phyloP scores from a whole-genome alignment of 2,329 filamentous ascomycete genomes.

The Raffaelea ambrosiae region DNA sequence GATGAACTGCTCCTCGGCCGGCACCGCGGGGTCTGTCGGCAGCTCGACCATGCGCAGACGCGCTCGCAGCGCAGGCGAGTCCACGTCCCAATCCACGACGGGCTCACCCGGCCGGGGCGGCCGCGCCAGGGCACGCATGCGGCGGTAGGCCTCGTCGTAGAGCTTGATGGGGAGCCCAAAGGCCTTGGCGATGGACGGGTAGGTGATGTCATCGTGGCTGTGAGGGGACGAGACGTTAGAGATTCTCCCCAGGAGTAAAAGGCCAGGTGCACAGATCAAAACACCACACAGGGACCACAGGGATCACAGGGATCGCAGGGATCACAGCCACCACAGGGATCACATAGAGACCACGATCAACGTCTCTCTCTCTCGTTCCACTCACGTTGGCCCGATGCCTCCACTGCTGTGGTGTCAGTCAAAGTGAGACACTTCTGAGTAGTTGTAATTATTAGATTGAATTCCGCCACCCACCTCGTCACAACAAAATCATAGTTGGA shows the following conservation, averaged over 20 bases:
- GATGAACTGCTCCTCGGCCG: conserved; percentile 62
- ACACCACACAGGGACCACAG: too few species aligned
- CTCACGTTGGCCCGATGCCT: conserved; percentile 90
- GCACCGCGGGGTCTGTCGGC: conserved; percentile 61
- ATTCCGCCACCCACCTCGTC: conserved; percentile 47
- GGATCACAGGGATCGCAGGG: too few species aligned
- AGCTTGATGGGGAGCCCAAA: conserved; percentile 70
- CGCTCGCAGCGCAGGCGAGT: conserved; percentile 68
- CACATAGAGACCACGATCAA: too few species aligned
- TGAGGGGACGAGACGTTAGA: conserved; percentile 7
- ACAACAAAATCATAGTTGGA: conserved; percentile 87
- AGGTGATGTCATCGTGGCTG: conserved; percentile 96
- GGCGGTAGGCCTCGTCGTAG: conserved; percentile 66
- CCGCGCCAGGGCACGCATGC: conserved; percentile 76
- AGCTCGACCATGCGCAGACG: conserved; percentile 87
- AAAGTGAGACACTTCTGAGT: conserved; percentile 1
- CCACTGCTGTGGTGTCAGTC: too few species aligned
- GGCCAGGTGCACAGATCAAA: too few species aligned
- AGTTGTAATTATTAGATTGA: neutral
- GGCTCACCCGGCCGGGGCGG: conserved; percentile 64
- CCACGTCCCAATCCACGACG: conserved; percentile 76
- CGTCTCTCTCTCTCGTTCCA: conserved; percentile 51
- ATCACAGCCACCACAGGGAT: too few species aligned
- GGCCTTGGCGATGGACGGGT: conserved; percentile 85
- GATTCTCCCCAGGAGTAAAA: too few species aligned